Evolutionary conservation across 2,329 filamentous ascomycete species (phyloP).

Genomic region (Apiospora pterosperma): DNA sequence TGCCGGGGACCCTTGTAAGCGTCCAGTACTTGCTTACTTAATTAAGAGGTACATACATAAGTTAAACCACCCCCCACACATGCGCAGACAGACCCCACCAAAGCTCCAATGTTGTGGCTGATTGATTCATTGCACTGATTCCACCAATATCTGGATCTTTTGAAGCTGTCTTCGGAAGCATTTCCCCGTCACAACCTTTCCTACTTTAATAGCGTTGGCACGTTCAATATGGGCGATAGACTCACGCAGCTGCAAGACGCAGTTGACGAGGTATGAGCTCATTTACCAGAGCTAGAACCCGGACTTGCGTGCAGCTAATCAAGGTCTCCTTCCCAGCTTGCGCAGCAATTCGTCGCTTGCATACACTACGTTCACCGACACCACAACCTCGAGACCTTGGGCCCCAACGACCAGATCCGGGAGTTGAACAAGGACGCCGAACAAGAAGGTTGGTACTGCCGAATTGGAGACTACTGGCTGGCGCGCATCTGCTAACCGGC

Average conservation of each 20-base stretch:
- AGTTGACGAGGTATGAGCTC: slow-evolving; percentile 65
- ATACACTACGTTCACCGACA: slow-evolving; percentile 65
- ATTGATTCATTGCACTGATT: neutral
- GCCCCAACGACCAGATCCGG: slow-evolving; percentile 55
- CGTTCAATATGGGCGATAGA: slow-evolving; percentile 62
- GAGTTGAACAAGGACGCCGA: slow-evolving; percentile 54
- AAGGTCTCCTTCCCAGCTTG: slow-evolving; percentile 44
- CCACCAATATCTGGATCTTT: no score
- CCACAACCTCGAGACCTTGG: slow-evolving; percentile 62
- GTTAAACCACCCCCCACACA: no score
- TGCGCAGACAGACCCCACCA: neutral
- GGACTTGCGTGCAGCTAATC: neutral
- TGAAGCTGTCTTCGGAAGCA: no score
- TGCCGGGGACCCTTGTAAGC: neutral
- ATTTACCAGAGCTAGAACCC: neutral
- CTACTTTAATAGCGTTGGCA: no score
- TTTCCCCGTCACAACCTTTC: neutral
- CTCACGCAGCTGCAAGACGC: slow-evolving; percentile 84
- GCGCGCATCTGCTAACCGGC: slow-evolving; percentile 8
- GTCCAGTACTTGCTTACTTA: no score
- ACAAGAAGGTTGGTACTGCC: slow-evolving; percentile 42
- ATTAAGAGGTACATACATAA: no score
- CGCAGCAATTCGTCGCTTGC: slow-evolving; percentile 65
- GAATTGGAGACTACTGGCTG: neutral
- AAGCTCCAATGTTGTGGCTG: neutral